These are phyloP conservation scores for Microascus cirrosus DNA, from an alignment of 2,329 filamentous ascomycete genomes.

Conservation along the genomic window DNA sequence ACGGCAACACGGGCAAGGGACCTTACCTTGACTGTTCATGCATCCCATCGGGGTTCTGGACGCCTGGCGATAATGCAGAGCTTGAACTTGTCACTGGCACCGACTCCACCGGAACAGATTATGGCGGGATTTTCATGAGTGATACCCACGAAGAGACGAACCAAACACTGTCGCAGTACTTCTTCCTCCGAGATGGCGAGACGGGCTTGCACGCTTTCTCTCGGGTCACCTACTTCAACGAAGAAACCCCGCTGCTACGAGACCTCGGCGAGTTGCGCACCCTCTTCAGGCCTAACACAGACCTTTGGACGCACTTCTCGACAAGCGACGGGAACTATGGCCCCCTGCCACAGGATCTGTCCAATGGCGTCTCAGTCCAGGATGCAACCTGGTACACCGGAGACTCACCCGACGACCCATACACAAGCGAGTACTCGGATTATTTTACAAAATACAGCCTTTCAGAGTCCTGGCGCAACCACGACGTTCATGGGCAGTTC, in stretches of 20 bases:
- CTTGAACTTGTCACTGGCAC: slow-evolving; percentile 33
- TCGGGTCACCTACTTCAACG: slow-evolving; percentile 48
- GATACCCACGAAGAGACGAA: slow-evolving; percentile 47
- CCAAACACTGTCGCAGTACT: slow-evolving; percentile 51
- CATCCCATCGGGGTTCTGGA: slow-evolving; percentile 46
- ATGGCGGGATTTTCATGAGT: slow-evolving; percentile 48
- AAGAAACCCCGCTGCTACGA: slow-evolving; percentile 40
- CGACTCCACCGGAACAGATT: slow-evolving; percentile 35
- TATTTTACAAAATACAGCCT: slow-evolving; percentile 61
- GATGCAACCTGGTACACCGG: slow-evolving; percentile 54
- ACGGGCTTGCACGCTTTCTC: slow-evolving; percentile 52
- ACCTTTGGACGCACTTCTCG: slow-evolving; percentile 51
- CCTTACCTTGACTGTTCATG: slow-evolving; percentile 56
- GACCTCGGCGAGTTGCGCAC: slow-evolving; percentile 52
- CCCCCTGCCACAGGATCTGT: slow-evolving; percentile 28
- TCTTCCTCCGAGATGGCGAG: slow-evolving; percentile 51
- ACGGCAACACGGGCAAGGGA: slow-evolving; percentile 29
- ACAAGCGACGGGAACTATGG: slow-evolving; percentile 44
- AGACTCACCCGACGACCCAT: slow-evolving; percentile 39
- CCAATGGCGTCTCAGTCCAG: slow-evolving; percentile 39
- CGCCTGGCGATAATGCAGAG: slow-evolving; percentile 37
- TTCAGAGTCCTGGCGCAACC: slow-evolving; percentile 44
- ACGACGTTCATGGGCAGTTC: slow-evolving; percentile 42
- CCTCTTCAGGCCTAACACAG: slow-evolving; percentile 46
- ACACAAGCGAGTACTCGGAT: slow-evolving; percentile 42